Evolutionary conservation across 805 yeast species (phyloP), one percentile per base, ranked within the genome.

Genomic region (Helenozyma rhizophorensis): DNA sequence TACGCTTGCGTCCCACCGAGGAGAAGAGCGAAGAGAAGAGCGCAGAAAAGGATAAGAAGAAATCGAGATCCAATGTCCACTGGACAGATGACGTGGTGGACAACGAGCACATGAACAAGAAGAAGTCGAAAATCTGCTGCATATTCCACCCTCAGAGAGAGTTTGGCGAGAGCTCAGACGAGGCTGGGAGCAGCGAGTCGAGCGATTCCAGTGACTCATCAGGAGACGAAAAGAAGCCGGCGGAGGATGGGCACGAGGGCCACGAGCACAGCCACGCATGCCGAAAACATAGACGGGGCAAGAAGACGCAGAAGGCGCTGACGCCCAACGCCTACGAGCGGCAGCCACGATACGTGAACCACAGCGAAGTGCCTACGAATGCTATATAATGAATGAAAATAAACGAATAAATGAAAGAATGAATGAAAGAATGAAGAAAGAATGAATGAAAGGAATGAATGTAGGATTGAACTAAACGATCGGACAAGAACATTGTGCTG

Each of bases 31-130:
- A 19, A 14, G 39, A 18, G 14, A 28, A 29, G 16, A 22, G n/a
- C 35, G 35, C 17, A 14, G 35, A 32, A 28, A 27, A 33, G 27
- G 27, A 34, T 23, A 24, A 36, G 25, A 42, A 39, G 39, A 54
- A 43, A 56, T 47, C 44, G 53, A 60, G 70, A 32, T 69, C 78
- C 9, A 68, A 74, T 25, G 96, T 90, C 0, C 69, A 78, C 32
- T 90, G 97, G 96, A 69, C 80, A 6, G 84, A 82, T 23, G 95
- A 80, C 28, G 89, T 86, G 3, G 70, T 93, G 4, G 97, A 90
- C 56, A 90, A 90, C 55, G 98, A 90, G 60, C 60, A 83, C 52
- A 68, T 93, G 83, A 74, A 82, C 51, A 85, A 77, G 63, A 93
- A 93, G 65, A 88, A 87, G 54, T 76, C 95, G 9, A 90, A 90